Conservation (phyloP, 768 basidiomycete genomes). For the Epithele typhae region DNA sequence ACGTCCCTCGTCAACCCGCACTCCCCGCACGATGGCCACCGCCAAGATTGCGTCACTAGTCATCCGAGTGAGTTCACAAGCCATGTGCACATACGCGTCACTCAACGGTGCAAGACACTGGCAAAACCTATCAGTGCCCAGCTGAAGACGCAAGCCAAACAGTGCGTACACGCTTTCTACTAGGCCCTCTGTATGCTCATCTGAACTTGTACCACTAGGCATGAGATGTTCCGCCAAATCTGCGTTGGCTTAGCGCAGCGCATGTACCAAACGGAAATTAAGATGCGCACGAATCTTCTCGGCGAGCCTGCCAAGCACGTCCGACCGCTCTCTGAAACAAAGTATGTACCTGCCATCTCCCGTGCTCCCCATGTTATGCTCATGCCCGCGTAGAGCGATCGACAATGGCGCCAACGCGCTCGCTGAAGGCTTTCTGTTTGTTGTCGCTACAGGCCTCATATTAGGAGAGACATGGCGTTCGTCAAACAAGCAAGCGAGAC, state of each 20-base stretch:
- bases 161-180: constrained; percentile 44
- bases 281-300: constrained; percentile 69
- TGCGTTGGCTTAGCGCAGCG: constrained; percentile 73
- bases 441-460: constrained; percentile 70
- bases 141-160: constrained; percentile 66
- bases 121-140: constrained; percentile 75
- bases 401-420: constrained; percentile 83
- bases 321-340: constrained; percentile 72
- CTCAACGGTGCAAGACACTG: constrained; percentile 51
- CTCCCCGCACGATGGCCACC: constrained; percentile 50
- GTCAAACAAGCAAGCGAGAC: constrained; percentile 62
- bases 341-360: constrained; percentile 37
- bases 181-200: too few species aligned
- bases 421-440: constrained; percentile 82
- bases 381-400: constrained; percentile 52
- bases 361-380: neutral
- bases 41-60: constrained; percentile 71
- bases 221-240: constrained; percentile 64
- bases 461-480: constrained; percentile 74
- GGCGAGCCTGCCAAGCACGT: constrained; percentile 71
- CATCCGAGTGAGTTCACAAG: constrained; percentile 53
- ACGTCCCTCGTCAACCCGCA: neutral
- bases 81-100: neutral
- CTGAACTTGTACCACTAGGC: constrained; percentile 35
- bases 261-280: constrained; percentile 71